Evolutionary conservation across 192 early-diverging fungal genomes (phyloP), one percentile per base, ranked within the genome.

Genomic region (Martensiomyces pterosporus): DNA sequence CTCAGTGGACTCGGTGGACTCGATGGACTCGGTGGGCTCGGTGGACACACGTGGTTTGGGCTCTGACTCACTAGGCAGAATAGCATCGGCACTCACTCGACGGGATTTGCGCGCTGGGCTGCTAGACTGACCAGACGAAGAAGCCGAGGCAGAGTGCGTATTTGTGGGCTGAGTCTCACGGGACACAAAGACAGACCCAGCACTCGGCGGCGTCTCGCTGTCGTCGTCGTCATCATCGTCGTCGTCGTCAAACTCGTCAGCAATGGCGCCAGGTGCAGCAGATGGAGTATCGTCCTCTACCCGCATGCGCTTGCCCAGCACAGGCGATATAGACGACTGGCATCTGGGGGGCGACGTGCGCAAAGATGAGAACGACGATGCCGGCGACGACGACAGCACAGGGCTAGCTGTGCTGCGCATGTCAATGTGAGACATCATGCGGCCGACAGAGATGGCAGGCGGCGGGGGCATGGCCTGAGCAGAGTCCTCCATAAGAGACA

Each of bases 161-260:
- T 32, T 32, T 32, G 29, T 32, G 29, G 29, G 6, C n/a, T n/a
- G n/a, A n/a, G n/a, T n/a, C n/a, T n/a, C n/a, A n/a, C n/a, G n/a
- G n/a, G n/a, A n/a, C n/a, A n/a, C n/a, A n/a, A n/a, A n/a, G n/a
- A n/a, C n/a, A n/a, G n/a, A n/a, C n/a, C n/a, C n/a, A n/a, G n/a
- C n/a, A n/a, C n/a, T n/a, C n/a, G n/a, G n/a, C 25, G 25, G 8
- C 49, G 9, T 27, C 49, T 42, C 21, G 38, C 21, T 17, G 22
- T 53, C 51, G 13, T 19, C 16, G 14, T 55, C 52, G 12, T 55
- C 52, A 24, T 55, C 43, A 13, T 55, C 52, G 1, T 54, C 52
- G 15, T 55, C 52, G 18, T 54, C 52, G 35, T 55, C 52, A 46
- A 47, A 55, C 22, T 46, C 43, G 17, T 27, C 42, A 1, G 21